Evolutionary conservation across 1,284 basidiomycete genomes (phyloP).

Genomic region (Testicularia cyperi): DNA sequence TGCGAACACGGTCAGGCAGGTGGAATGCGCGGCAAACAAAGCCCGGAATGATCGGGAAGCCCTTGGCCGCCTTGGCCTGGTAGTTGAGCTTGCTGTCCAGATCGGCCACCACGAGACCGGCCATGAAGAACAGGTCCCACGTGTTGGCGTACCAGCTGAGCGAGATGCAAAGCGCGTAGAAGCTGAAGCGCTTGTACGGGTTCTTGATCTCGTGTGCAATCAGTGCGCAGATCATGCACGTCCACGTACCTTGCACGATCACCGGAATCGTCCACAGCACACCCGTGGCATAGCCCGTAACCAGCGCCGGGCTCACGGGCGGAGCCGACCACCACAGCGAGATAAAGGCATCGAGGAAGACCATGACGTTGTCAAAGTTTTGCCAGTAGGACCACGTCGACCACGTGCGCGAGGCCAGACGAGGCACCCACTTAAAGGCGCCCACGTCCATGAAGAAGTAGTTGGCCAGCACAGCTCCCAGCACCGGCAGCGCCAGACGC

Average conservation of each 20-base stretch:
- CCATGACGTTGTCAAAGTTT: conserved; percentile 48
- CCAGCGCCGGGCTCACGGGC: conserved; percentile 37
- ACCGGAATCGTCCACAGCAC: conserved; percentile 56
- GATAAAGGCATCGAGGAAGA: conserved; percentile 45
- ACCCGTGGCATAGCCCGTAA: conserved; percentile 51
- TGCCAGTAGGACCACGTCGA: conserved; percentile 54
- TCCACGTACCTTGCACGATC: conserved; percentile 51
- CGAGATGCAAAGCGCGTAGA: conserved; percentile 44
- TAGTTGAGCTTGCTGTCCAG: conserved; percentile 52
- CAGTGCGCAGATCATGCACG: conserved; percentile 41
- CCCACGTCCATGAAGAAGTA: conserved; percentile 52
- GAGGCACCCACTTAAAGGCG: conserved; percentile 50
- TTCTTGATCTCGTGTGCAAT: conserved; percentile 52
- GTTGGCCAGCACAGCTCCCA: conserved; percentile 45
- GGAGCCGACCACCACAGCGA: conserved; percentile 51
- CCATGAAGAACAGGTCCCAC: conserved; percentile 54
- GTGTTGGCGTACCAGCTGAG: conserved; percentile 50
- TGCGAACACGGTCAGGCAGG: conserved; percentile 19
- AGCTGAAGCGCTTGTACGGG: conserved; percentile 45
- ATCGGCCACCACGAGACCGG: conserved; percentile 49
- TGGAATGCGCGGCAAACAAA: conserved; percentile 8
- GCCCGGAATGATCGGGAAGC: conserved; percentile 33
- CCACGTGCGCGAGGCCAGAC: conserved; percentile 48
- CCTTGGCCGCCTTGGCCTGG: conserved; percentile 34
- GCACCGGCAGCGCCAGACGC: conserved; percentile 45